Evolutionary conservation across 2,329 filamentous ascomycete species (phyloP).

Genomic region (Gaeumannomyces sp.): DNA sequence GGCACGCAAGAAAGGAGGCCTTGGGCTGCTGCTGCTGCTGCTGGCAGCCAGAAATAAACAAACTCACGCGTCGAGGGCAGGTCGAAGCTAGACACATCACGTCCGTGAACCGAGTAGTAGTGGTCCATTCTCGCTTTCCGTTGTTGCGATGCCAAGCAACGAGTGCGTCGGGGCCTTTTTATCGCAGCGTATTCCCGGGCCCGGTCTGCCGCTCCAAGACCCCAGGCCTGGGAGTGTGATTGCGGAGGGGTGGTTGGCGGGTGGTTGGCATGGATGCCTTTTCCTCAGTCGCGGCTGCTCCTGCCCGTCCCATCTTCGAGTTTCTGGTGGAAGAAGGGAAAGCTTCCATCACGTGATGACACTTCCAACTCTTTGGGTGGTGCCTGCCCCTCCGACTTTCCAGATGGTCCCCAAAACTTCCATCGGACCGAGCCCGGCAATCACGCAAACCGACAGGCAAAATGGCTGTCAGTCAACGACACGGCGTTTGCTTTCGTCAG

Average conservation of each 20-base stretch:
- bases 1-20: neutral
- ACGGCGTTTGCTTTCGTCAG: neutral
- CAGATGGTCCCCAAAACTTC: neutral
- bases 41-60: conserved; percentile 4
- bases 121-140: conserved; percentile 19
- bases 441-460: neutral
- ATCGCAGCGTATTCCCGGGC: neutral
- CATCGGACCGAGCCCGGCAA: neutral
- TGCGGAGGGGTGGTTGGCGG: too few species aligned
- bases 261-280: too few species aligned
- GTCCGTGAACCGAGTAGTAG: conserved; percentile 52
- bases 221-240: too few species aligned
- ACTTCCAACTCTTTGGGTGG: conserved; percentile 19
- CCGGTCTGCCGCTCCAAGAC: too few species aligned
- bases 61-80: conserved; percentile 44
- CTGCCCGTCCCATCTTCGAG: neutral
- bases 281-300: neutral
- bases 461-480: too few species aligned
- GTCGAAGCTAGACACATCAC: conserved; percentile 57
- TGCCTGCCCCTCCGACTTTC: neutral
- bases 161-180: neutral
- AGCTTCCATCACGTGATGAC: neutral
- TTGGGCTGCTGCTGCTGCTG: neutral
- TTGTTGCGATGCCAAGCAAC: conserved; percentile 28
- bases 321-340: neutral